These are phyloP conservation scores for Ceratocystis variospora DNA, from an alignment of 2,329 filamentous ascomycete species.

Conservation along the genomic window DNA sequence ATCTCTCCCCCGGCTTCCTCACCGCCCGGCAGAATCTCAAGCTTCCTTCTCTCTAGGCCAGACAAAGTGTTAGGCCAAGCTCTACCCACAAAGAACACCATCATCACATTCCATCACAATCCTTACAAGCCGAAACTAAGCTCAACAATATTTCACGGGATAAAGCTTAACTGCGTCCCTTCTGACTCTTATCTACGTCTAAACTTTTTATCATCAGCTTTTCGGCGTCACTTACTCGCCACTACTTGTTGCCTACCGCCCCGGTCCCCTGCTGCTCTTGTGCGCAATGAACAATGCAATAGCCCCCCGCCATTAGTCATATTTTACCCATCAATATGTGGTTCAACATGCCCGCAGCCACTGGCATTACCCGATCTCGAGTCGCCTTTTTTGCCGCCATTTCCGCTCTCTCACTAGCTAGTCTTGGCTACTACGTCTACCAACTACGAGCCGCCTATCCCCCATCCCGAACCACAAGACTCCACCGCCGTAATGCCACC, in stretches of 20 bases:
- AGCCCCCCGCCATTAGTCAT: slow-evolving; percentile 8
- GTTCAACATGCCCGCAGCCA: slow-evolving; percentile 36
- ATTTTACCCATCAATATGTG: slow-evolving; percentile 28
- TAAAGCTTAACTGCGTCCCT: too few relatives aligned
- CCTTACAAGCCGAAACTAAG: too few relatives aligned
- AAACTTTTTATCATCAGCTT: too few relatives aligned
- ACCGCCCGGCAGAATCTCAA: slow-evolving; percentile 20
- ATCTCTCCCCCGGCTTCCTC: neutral
- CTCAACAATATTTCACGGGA: too few relatives aligned
- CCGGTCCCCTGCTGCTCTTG: too few relatives aligned
- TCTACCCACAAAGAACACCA: neutral
- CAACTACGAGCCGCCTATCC: slow-evolving; percentile 21
- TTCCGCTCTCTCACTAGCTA: slow-evolving; percentile 42
- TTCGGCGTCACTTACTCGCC: too few relatives aligned
- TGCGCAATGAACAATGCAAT: slow-evolving; percentile 15
- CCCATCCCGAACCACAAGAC: slow-evolving; percentile 23
- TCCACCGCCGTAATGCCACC: slow-evolving; percentile 56
- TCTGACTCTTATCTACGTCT: too few relatives aligned
- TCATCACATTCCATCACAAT: neutral
- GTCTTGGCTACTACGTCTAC: slow-evolving; percentile 37
- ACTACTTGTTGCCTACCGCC: too few relatives aligned
- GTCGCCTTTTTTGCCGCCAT: slow-evolving; percentile 39
- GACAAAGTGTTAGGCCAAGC: neutral
- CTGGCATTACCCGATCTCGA: slow-evolving; percentile 41
- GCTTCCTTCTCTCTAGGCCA: neutral